These are phyloP conservation scores for Aspergillus oerlinghausenensis DNA, from an alignment of 2,329 filamentous ascomycete species.

Conservation along the genomic window DNA sequence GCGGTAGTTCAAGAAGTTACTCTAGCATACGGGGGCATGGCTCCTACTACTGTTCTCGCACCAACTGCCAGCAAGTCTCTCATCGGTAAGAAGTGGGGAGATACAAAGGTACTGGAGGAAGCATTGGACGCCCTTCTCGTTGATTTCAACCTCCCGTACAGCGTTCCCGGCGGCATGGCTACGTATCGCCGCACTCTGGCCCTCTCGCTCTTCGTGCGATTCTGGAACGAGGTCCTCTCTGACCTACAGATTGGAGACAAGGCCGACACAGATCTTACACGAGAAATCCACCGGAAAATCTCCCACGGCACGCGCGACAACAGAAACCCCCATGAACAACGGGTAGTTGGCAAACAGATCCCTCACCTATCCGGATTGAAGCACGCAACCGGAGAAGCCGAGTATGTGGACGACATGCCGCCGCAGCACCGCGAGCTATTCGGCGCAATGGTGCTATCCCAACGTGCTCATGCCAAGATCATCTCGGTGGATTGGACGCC, in stretches of 20 bases:
- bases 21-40: constrained; percentile 97
- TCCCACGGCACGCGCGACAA: constrained; percentile 70
- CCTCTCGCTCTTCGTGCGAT: constrained; percentile 92
- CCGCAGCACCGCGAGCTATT: constrained; percentile 81
- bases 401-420: constrained; percentile 95
- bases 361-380: constrained; percentile 88
- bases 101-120: constrained; percentile 79
- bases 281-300: constrained; percentile 79
- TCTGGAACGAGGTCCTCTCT: constrained; percentile 82
- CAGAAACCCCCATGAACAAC: constrained; percentile 72
- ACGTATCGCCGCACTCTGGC: constrained; percentile 90
- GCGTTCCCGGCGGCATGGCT: constrained; percentile 95
- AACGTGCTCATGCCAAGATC: constrained; percentile 82
- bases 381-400: constrained; percentile 88
- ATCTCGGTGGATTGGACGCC: constrained; percentile 50
- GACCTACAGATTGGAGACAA: constrained; percentile 47
- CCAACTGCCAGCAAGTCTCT: constrained; percentile 71
- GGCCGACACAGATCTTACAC: constrained; percentile 68
- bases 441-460: constrained; percentile 81
- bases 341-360: constrained; percentile 77
- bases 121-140: constrained; percentile 82
- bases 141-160: constrained; percentile 84
- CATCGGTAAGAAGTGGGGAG: constrained; percentile 71
- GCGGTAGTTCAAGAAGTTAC: constrained; percentile 29
- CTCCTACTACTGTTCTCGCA: constrained; percentile 81